Evolutionary conservation across 139 green algal genomes (phyloP), one percentile per base, ranked within the genome.

Genomic region (Micromonas commoda): DNA sequence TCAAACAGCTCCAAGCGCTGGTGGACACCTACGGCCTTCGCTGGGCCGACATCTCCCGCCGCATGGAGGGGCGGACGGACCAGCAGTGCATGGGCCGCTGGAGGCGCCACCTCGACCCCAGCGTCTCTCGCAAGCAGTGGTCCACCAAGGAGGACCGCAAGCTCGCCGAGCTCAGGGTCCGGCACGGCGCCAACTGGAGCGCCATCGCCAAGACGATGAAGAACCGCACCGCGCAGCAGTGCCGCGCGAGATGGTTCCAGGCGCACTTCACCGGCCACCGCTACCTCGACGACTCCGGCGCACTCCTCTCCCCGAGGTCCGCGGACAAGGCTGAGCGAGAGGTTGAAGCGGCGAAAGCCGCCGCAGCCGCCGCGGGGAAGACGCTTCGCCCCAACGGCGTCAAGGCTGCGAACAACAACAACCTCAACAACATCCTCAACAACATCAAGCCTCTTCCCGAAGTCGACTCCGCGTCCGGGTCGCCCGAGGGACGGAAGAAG

Each of bases 41-140:
- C 21, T 96, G 91, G 91, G 91, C 91, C 2, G 84, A 89, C 29
- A 93, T 96, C 26, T 85, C 89, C 1, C 85, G 91, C 20, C 77
- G 34, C 34, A 77, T 90, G 51, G 73, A 82, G n/a, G 88, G 89
- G 0, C 83, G 89, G 38, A 93, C 91, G 37, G 91, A 96, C 78
- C 92, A 96, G 86, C 92, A 96, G 84, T 96, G 92, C 84, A 94
- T 96, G 91, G 92, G 91, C 21, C 83, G 91, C 32, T 96, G 90
- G 90, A 82, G 87, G 32, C 82, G 90, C 1, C 91, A 94, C 80
- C 82, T 96, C 39, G 92, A 96, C 82, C 92, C 92, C 0, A 80
- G 73, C 53, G 92, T 96, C 3, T 83, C 78, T 80, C 69, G 84
- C 3, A 86, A 85, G 6, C 73, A 64, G n/a, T 95, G 89, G 87